Evolutionary conservation across 495 filamentous ascomycete species (phyloP).

Genomic region (Penicillium diatomitis): DNA sequence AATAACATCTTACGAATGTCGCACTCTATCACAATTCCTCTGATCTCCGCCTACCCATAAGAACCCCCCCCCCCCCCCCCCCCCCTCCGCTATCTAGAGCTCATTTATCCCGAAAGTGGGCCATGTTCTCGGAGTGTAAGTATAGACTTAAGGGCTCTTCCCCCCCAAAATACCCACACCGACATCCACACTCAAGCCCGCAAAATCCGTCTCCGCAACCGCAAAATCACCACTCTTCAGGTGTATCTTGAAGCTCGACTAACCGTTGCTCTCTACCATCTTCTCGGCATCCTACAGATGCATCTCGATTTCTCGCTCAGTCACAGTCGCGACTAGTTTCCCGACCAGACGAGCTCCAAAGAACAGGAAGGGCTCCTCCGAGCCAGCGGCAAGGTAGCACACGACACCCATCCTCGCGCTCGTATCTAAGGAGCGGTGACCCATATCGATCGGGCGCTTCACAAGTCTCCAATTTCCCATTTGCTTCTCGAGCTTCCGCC

Average conservation of each 20-base stretch:
- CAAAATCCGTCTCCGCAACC: no score
- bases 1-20: background rate
- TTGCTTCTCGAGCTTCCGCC: slow-evolving; percentile 60
- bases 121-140: slow-evolving; percentile 98
- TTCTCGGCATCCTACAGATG: slow-evolving; percentile 50
- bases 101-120: slow-evolving; percentile 11
- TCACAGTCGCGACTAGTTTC: slow-evolving; percentile 80
- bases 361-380: slow-evolving; percentile 40
- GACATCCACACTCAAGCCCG: no score
- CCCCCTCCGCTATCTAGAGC: no score
- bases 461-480: slow-evolving; percentile 64
- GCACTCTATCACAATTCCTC: background rate
- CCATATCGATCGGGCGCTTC: slow-evolving; percentile 64
- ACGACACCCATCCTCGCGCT: slow-evolving; percentile 39
- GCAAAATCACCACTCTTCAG: no score
- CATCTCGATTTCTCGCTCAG: slow-evolving; percentile 93
- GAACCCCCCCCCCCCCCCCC: no score
- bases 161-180: background rate
- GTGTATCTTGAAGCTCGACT: background rate
- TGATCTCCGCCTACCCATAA: no score
- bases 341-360: slow-evolving; percentile 49
- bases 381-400: slow-evolving; percentile 31
- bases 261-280: background rate
- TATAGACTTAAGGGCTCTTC: slow-evolving; percentile 3
- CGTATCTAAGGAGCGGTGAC: slow-evolving; percentile 48